Evolutionary conservation across 1,139 yeast genomes (phyloP), one percentile per base, ranked within the genome.

Genomic region (Candida glucosophila): DNA sequence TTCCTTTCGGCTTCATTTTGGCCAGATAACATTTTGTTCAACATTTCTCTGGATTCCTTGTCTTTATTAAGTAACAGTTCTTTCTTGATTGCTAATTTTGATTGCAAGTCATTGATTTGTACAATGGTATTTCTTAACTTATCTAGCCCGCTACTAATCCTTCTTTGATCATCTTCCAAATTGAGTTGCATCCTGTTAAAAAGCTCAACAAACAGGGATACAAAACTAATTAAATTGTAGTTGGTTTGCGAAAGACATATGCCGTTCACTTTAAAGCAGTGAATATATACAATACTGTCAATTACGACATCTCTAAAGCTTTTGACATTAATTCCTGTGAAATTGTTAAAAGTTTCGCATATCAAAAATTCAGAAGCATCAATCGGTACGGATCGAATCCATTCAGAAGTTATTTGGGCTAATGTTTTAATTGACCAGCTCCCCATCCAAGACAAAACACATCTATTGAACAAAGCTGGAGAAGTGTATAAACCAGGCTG

Each of bases 1-100:
- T 80, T 83, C 32, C 95, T 59, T 47, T 90, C 97, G 0, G 96
- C 92, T 42, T 86, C 95, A 44, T 83, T 86, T 44, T 90, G 97
- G 27, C 85, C 93, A 0, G 67, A 57, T n/a, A 90, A 65, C 83
- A 90, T 83, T 28, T 63, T 72, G 38, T 77, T 73, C 27, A 90
- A 63, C 67, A 83, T 81, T 12, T 55, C 52, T 33, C 73, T 68
- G 0, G 96, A 95, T 37, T 79, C 82, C 11, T 48, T 43, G 34
- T 80, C 83, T 36, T 86, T 88, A 0, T 27, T 28, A 18, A 51
- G 49, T 20, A 90, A 58, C 15, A 52, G 57, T 1, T 36, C 39
- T 33, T 72, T 68, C 45, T 85, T 81, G 15, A 46, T 52, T 0
- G 78, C 66, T 6, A 90, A 54, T 1, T 62, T 58, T 5, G 55